Evolutionary conservation across 495 filamentous ascomycete species (phyloP).

Genomic region (Paragyromitra xinjiangensis): DNA sequence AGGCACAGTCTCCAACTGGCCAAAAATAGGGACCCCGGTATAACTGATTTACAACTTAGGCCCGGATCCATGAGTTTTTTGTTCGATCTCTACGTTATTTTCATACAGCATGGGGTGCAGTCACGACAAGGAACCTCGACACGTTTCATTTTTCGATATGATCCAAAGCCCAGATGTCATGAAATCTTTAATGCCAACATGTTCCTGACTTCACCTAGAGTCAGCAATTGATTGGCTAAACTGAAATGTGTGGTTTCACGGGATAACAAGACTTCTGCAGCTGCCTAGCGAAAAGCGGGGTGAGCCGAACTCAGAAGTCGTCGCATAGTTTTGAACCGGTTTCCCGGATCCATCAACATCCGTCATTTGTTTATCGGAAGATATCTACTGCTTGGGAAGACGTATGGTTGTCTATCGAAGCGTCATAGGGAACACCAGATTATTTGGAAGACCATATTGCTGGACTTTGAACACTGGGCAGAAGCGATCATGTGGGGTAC

Average conservation of each 20-base stretch:
- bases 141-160: conserved; percentile 50
- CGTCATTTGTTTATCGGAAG: conserved; percentile 45
- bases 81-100: conserved; percentile 36
- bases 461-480: conserved; percentile 33
- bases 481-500: conserved; percentile 45
- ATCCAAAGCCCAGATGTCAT: conserved; percentile 35
- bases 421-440: conserved; percentile 36
- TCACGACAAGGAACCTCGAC: conserved; percentile 34
- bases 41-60: conserved; percentile 19
- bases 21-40: conserved; percentile 26
- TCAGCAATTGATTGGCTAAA: conserved; percentile 27
- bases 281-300: conserved; percentile 54
- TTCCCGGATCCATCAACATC: conserved; percentile 33
- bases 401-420: conserved; percentile 31
- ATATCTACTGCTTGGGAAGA: conserved; percentile 28
- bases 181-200: conserved; percentile 44
- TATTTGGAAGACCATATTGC: conserved; percentile 24
- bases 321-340: conserved; percentile 49
- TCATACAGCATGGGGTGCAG: conserved; percentile 35
- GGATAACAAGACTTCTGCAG: conserved; percentile 50
- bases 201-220: conserved; percentile 42
- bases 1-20: conserved; percentile 23
- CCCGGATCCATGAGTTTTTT: conserved; percentile 15
- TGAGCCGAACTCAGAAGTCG: conserved; percentile 46
- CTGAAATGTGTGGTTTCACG: conserved; percentile 50